A percentile compares a stretch with the other conserved stretches of the same genome.
Conservation (phyloP, 2,329 filamentous ascomycete genomes). For the Hypoxylon rubiginosum region DNA sequence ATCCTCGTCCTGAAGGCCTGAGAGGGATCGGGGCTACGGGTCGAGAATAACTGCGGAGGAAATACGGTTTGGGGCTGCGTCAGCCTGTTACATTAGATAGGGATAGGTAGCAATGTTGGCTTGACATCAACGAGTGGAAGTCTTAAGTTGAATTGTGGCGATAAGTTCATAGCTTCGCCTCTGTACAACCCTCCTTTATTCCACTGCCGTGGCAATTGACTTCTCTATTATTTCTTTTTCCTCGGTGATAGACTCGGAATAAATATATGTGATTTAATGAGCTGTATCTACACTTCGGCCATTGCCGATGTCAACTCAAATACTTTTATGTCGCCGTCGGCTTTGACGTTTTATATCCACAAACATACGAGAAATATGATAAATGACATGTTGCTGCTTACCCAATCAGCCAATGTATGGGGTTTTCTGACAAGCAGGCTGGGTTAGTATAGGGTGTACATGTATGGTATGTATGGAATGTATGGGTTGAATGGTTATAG, state of each 20-base stretch:
- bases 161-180: neutral
- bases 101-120: neutral
- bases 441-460: no score
- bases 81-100: neutral
- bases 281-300: neutral
- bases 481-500: neutral
- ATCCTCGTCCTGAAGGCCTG: neutral
- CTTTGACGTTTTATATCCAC: constrained; percentile 30
- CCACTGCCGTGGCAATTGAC: constrained; percentile 11
- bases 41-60: neutral
- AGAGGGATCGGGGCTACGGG: neutral
- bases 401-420: constrained; percentile 31
- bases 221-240: neutral
- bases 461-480: no score
- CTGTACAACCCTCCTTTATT: constrained; percentile 5
- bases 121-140: neutral
- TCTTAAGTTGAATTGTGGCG: constrained; percentile 1
- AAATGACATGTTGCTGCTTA: constrained; percentile 35
- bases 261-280: no score
- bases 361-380: constrained; percentile 36
- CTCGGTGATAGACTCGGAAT: neutral
- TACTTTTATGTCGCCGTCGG: constrained; percentile 28
- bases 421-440: constrained; percentile 1
- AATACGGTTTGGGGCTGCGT: neutral
- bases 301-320: neutral